Evolutionary conservation across 2,329 filamentous ascomycete genomes (phyloP), one percentile per base, ranked within the genome.

Genomic region (Epicoccum nigrum): DNA sequence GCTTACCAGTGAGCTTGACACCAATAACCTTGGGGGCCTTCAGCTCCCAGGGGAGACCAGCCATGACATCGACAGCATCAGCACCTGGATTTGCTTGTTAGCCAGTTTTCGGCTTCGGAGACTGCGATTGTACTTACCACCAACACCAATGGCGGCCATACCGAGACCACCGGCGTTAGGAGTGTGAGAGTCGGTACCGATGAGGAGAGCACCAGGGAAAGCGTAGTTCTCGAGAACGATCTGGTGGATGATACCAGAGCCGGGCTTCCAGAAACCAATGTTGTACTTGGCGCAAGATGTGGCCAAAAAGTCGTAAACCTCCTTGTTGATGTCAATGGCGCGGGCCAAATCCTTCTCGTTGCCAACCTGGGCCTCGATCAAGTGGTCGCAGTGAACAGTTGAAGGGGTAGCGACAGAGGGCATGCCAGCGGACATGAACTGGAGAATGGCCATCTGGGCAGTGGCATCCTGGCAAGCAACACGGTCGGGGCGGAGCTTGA

Each of bases 401-500:
- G 88, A 86, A 43, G 94, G 94, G 70, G 95, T 97, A 59, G 92
- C 92, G 56, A 97, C 94, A 19, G 88, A 87, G 63, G 91, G 90
- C 90, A 99, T 93, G 76, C 93, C 93, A 55, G 94, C 93, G 48
- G 91, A 96, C 92, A 99, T 99, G 85, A 99, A 99, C 82, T 99
- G 94, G 54, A 99, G 84, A 65, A 99, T 96, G 61, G 94, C 94
- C 94, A 99, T 99, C 84, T 99, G 94, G 60, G 94, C 94, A 55
- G 94, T 97, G 74, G 94, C 94, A 85, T 99, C 94, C 83, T 99
- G 94, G 84, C 94, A 97, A 77, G 94, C 94, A 70, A 99, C 94
- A 77, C 94, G 90, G 75, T 99, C 94, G 51, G 94, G 94, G 63
- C 94, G 90, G 65, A 99, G 87, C 83, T 93, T 97, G 64, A 99